phyloP scores from a whole-genome alignment of 768 basidiomycete genomes.

The Trametes sanguinea region DNA sequence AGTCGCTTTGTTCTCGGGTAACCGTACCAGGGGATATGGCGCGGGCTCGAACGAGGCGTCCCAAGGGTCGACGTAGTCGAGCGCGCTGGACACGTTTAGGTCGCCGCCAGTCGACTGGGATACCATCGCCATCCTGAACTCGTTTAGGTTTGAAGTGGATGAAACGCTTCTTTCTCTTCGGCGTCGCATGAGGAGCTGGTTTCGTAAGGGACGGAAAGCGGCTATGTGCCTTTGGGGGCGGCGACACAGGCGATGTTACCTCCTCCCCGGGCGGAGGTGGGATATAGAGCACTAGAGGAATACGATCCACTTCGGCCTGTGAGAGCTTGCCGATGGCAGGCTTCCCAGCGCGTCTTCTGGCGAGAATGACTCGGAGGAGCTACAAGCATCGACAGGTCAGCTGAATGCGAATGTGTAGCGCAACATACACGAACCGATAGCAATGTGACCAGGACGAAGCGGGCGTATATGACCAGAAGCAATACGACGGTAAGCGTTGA shows the following conservation, averaged over 20 bases:
- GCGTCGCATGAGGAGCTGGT: not conserved
- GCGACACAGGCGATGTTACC: not conserved
- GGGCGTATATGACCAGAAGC: slow-evolving; percentile 6
- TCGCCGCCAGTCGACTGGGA: not conserved
- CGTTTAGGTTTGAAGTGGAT: not conserved
- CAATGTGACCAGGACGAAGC: not conserved
- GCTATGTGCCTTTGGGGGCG: not conserved
- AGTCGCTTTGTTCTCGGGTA: slow-evolving; percentile 80
- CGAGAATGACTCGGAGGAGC: not conserved
- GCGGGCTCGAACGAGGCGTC: slow-evolving; percentile 76
- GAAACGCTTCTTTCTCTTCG: slow-evolving; percentile 12
- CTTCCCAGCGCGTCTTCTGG: not conserved
- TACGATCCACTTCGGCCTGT: slow-evolving; percentile 16
- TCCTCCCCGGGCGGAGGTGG: slow-evolving; percentile 9
- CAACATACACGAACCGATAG: not conserved
- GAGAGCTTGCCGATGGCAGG: slow-evolving; percentile 13
- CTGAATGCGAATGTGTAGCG: too few relatives aligned
- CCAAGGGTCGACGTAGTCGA: slow-evolving; percentile 44
- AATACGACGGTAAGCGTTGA: not conserved
- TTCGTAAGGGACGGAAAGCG: not conserved
- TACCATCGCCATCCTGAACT: not conserved
- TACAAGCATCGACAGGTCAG: not conserved
- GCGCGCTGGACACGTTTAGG: not conserved
- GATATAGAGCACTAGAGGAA: slow-evolving; percentile 20
- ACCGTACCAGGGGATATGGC: slow-evolving; percentile 77